Base-by-base conservation (phyloP, 768 basidiomycete species). In the Russula vinacea region DNA sequence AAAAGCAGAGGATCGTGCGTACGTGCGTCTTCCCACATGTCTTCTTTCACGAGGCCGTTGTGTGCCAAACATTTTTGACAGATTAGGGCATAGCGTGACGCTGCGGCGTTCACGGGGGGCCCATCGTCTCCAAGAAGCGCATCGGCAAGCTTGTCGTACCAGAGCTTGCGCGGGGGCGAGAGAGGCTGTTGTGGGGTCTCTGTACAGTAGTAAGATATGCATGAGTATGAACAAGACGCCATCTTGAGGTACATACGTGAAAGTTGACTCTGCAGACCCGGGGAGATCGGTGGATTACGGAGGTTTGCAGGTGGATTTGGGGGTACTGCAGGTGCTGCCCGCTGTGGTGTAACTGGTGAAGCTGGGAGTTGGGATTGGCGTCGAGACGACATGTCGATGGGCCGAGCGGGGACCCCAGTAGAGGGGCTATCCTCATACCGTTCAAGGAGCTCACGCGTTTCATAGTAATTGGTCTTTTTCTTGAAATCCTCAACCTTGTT, bases 381-480 rank as follows among this genome's bases (percentile, higher is more conserved):
- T 60, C 72, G 78, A 62, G 72, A 71, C 35, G 73, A 76, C 57
- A 65, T 69, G 58, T 70, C 69, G 60, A 68, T 74, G 53, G 68
- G 76, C 51, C 76, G 65, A 11, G 81, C 76, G 5, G 69, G 78
- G 1, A 22, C 4, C 13, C 70, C 52, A 29, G 69, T 73, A 1
- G 72, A 64, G 2, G 80, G 72, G 19, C 76, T 70, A 42, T 90
- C 90, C 67, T 96, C 96, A 70, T 97, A 98, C 62, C 86, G 85
- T 73, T 96, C 93, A 19, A 99, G 79, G 51, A 99, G 80, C 69
- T 89, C 92, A 58, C 90, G 87, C 33, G 94, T 99, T 13, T 84
- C 85, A 73, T 99, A 92, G 75, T 92, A 99, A 69, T 98, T 96
- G 2, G 95, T 98, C 74, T 91, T 94, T 78, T 94, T 93, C 81